A percentile compares a stretch with the other conserved stretches of the same genome.
These are phyloP conservation scores for Xylaria sp. DNA, from an alignment of 2,329 filamentous ascomycete genomes.

Conservation along the genomic window DNA sequence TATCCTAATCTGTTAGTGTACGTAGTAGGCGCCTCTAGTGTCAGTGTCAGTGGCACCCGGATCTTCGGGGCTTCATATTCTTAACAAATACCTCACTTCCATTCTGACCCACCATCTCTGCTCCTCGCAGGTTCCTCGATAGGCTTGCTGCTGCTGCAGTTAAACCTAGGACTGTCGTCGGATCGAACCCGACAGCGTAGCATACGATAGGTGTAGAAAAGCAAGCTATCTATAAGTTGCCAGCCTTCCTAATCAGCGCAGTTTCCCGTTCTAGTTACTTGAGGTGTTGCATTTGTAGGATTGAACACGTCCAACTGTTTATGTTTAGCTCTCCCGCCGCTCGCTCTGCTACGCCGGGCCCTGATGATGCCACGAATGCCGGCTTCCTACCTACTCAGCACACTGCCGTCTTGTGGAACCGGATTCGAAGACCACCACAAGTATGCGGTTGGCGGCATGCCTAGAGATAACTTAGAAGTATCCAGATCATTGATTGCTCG, in stretches of 20 bases:
- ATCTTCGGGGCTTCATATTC: conserved; percentile 29
- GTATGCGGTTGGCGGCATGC: conserved; percentile 3
- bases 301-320: conserved; percentile 18
- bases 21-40: conserved; percentile 23
- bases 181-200: conserved; percentile 21
- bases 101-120: conserved; percentile 29
- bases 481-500: conserved; percentile 14
- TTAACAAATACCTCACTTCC: conserved; percentile 35
- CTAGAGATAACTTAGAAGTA: conserved; percentile 6
- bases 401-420: conserved; percentile 18
- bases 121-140: not conserved
- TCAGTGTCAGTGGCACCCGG: conserved; percentile 37
- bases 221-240: not conserved
- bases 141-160: not conserved
- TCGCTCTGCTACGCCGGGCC: conserved; percentile 28
- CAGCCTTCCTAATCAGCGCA: conserved; percentile 13
- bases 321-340: conserved; percentile 21
- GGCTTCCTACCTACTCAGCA: conserved; percentile 23
- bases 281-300: conserved; percentile 17
- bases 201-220: conserved; percentile 8
- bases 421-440: conserved; percentile 1
- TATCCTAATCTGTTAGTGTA: conserved; percentile 29
- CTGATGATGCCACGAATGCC: conserved; percentile 26
- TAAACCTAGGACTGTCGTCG: not conserved
- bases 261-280: conserved; percentile 22